These are phyloP conservation scores for Zygoascus biomembranicola DNA, from an alignment of 805 yeast species.

Conservation along the genomic window DNA sequence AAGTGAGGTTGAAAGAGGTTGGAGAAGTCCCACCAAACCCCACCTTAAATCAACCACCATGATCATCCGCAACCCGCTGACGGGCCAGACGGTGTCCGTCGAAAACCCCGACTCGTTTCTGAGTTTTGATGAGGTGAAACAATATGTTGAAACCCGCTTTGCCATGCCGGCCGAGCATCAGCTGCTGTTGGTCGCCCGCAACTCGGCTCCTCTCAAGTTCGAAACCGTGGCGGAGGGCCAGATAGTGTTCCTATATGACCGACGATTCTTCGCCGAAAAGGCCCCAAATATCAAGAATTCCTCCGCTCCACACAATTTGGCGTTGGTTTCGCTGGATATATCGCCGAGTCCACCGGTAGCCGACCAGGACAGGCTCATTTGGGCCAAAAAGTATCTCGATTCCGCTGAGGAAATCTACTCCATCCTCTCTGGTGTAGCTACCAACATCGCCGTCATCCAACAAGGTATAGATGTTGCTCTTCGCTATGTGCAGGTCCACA, in stretches of 20 bases:
- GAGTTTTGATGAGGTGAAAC: constrained; percentile 18
- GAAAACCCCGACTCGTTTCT: constrained; percentile 16
- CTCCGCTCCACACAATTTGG: not conserved
- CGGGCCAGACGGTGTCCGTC: constrained; percentile 17
- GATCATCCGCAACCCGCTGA: constrained; percentile 22
- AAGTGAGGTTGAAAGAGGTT: not conserved
- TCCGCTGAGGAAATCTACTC: not conserved
- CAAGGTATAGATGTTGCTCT: constrained; percentile 21
- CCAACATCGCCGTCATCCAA: constrained; percentile 15
- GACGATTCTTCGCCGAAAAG: constrained; percentile 8
- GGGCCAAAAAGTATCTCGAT: not conserved
- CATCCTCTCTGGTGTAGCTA: not conserved
- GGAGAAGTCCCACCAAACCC: not conserved
- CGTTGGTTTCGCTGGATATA: not conserved
- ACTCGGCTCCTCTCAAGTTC: constrained; percentile 24
- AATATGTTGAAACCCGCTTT: constrained; percentile 10
- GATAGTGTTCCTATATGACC: constrained; percentile 22
- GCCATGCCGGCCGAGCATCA: constrained; percentile 18
- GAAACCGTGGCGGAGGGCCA: constrained; percentile 20
- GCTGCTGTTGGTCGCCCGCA: constrained; percentile 22
- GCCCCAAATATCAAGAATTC: not conserved
- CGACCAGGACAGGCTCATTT: not conserved
- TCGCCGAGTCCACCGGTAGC: not conserved
- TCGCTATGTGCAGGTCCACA: constrained; percentile 19
- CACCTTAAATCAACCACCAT: constrained; percentile 5